phyloP scores from a whole-genome alignment of 129 eudicot species.

The Silybum marianum region DNA sequence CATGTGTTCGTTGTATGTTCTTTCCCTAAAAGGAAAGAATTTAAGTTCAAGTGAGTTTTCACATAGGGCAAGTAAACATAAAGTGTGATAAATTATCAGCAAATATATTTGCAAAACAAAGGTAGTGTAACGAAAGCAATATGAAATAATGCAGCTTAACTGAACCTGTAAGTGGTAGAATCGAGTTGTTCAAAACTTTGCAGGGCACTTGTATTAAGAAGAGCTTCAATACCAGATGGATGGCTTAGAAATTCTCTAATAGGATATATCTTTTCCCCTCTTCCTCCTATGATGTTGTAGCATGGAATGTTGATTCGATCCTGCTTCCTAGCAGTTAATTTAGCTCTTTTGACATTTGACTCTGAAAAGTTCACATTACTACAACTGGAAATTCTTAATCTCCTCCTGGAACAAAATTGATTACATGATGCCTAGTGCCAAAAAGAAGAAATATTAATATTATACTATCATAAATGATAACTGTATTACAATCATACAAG shows the following conservation, averaged over 20 bases:
- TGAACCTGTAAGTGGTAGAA: constrained; percentile 75
- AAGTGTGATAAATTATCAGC: not conserved
- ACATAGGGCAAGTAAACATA: not conserved
- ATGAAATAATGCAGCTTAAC: not conserved
- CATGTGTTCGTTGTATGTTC: not conserved
- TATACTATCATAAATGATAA: constrained; percentile 5
- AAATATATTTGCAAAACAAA: constrained; percentile 5
- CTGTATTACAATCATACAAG: not conserved
- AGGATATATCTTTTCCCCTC: constrained; percentile 37
- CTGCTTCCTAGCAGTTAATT: constrained; percentile 66
- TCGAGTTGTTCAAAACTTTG: constrained; percentile 63
- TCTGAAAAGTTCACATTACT: constrained; percentile 42
- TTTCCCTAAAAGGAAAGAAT: not conserved
- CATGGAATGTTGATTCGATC: constrained; percentile 67
- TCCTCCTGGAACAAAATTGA: constrained; percentile 49
- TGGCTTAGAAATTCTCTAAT: constrained; percentile 72
- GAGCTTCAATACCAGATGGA: constrained; percentile 78
- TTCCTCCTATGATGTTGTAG: constrained; percentile 31
- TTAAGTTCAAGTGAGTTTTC: constrained; percentile 3
- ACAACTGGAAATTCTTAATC: constrained; percentile 38
- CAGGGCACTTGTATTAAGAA: constrained; percentile 64
- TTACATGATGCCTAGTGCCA: constrained; percentile 29
- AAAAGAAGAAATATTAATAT: constrained; percentile 15
- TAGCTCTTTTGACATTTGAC: constrained; percentile 58
- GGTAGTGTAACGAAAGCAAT: not conserved